phyloP scores from a whole-genome alignment of 169 alveolate genomes.

The Cryptosporidium parvum region DNA sequence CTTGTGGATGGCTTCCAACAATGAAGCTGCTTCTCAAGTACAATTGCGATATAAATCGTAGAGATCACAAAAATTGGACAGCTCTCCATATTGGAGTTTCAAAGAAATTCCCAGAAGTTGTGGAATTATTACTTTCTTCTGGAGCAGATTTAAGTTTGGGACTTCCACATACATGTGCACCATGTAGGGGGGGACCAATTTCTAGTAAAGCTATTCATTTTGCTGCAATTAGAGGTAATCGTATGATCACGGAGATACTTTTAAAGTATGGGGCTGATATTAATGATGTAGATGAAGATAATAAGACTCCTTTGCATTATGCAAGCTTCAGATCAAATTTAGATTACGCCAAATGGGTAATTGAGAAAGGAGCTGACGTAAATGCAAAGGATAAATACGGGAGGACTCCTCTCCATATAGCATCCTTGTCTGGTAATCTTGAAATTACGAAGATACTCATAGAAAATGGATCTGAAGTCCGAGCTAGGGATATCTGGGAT shows the following conservation, averaged over 20 bases:
- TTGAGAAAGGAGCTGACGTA: conserved; percentile 84
- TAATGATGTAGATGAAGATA: conserved; percentile 84
- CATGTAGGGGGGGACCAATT: conserved; percentile 85
- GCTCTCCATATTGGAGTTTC: conserved; percentile 88
- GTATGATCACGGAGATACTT: conserved; percentile 82
- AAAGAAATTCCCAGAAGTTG: conserved; percentile 85
- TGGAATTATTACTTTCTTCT: conserved; percentile 80
- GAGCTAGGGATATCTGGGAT: conserved; percentile 83
- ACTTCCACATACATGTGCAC: conserved; percentile 88
- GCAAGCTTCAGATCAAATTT: conserved; percentile 84
- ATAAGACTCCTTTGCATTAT: conserved; percentile 87
- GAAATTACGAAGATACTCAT: conserved; percentile 84
- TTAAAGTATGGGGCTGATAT: conserved; percentile 83
- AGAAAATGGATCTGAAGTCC: conserved; percentile 81
- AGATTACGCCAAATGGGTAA: conserved; percentile 82
- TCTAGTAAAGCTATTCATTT: conserved; percentile 86
- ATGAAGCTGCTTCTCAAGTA: conserved; percentile 80
- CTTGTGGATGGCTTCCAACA: conserved; percentile 84
- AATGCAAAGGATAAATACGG: conserved; percentile 86
- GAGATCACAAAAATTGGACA: conserved; percentile 88
- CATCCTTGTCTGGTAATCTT: conserved; percentile 88
- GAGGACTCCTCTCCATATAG: conserved; percentile 89
- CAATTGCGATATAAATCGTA: conserved; percentile 83
- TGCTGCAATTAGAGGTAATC: conserved; percentile 88
- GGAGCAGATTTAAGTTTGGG: conserved; percentile 83